Evolutionary conservation across 805 yeast species (phyloP), one percentile per base, ranked within the genome.

Genomic region (Wickerhamiella hasegawae): DNA sequence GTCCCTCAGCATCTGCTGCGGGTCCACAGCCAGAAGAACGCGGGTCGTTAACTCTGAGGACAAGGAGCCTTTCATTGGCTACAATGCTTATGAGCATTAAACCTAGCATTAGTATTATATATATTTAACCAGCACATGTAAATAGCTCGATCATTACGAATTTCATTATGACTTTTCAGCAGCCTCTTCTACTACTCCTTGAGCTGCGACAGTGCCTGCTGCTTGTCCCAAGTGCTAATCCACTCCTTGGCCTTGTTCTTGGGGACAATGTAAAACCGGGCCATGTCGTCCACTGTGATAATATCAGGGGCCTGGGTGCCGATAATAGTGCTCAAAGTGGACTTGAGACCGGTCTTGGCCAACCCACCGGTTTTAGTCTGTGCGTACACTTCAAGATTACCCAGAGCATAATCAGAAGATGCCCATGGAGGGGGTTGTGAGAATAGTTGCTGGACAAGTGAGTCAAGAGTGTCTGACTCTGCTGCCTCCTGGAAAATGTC

Each of bases 331-430:
- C 71, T 68, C 17, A 87, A 52, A 1, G 79, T 60, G 17, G 73
- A 68, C 44, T 79, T 82, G 53, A 76, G 80, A 19, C 94, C 94
- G 4, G 78, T 71, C 55, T 82, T 83, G 31, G 83, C 75, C 40
- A 87, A 63, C 0, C 96, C 96, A 34, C 95, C 95, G 2, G 72
- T 49, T 22, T 59, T 65, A 0, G 95, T 82, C 53, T 82, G 96
- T 73, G 81, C 73, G 54, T 66, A 87, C 4, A 77, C 76, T 34
- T 79, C 76, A 18, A 84, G 57, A 36, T 68, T 68, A 43, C 68
- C 71, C 3, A 68, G 54, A 0, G 63, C 58, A 52, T 83, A 82
- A 40, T 73, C 68, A 19, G 45, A 44, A 45, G 77, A 83, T 9
- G 70, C 45, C 76, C 80, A 82, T 28, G 69, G 69, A 5, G 67